A percentile compares a stretch with the other conserved stretches of the same genome.
Conservation (phyloP, 306 rosid genomes). For the Sophora flavescens region DNA sequence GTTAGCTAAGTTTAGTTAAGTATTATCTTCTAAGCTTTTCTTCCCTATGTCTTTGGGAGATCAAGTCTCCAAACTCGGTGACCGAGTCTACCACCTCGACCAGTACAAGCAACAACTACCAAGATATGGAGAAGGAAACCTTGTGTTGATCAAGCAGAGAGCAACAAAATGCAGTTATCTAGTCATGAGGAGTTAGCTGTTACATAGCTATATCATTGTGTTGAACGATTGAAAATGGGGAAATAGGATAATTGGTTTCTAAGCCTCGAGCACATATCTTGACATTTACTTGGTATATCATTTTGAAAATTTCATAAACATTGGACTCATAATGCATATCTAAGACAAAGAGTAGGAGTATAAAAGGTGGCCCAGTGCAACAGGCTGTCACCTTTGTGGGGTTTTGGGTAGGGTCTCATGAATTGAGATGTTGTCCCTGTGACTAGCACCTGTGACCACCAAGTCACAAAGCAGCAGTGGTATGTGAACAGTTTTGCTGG, state of each 20-base stretch:
- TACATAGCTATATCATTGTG: background rate
- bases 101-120: background rate
- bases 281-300: background rate
- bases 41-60: too few relatives aligned
- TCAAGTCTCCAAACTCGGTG: too few relatives aligned
- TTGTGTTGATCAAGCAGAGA: background rate
- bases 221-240: background rate
- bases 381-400: background rate
- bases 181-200: background rate
- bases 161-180: background rate
- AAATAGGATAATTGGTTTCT: background rate
- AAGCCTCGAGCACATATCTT: background rate
- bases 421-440: background rate
- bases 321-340: background rate
- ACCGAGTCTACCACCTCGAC: too few relatives aligned
- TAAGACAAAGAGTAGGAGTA: background rate
- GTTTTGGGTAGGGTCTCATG: constrained; percentile 2
- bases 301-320: background rate
- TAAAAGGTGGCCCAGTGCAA: background rate
- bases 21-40: too few relatives aligned
- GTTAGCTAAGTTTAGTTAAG: too few relatives aligned
- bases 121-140: background rate
- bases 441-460: background rate
- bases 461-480: background rate
- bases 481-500: too few relatives aligned